These are phyloP conservation scores for Acer campestre DNA, from an alignment of 345 rosid species.

Conservation along the genomic window DNA sequence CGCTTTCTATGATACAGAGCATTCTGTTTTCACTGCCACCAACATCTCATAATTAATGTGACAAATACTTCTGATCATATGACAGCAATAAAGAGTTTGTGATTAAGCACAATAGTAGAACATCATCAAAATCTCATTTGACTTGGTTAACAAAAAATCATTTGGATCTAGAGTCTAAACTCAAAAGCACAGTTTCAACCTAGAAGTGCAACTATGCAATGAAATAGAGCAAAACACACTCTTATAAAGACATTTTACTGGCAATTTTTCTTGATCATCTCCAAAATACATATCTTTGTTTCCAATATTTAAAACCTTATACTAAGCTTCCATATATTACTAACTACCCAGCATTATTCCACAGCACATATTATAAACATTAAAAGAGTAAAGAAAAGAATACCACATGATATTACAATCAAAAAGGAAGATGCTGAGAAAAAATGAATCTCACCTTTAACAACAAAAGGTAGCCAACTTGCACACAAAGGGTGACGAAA, in stretches of 20 bases:
- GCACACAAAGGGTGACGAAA: background rate
- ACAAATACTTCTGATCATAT: too few species aligned
- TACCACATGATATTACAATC: background rate
- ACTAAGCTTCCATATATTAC: background rate
- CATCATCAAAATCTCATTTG: background rate
- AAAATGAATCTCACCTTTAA: constrained; percentile 1
- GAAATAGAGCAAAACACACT: background rate
- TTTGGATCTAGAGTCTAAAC: background rate
- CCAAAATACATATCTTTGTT: background rate
- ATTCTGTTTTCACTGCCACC: too few species aligned
- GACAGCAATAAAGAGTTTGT: too few species aligned
- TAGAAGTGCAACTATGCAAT: background rate
- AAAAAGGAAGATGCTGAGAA: background rate
- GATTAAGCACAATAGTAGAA: background rate
- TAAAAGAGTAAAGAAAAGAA: background rate
- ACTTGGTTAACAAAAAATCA: background rate
- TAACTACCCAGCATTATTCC: background rate
- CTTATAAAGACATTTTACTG: background rate
- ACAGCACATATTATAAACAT: background rate
- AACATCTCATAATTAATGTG: too few species aligned
- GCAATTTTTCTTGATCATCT: background rate
- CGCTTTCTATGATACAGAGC: too few species aligned
- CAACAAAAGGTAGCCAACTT: constrained; percentile 4
- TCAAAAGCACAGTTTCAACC: background rate
- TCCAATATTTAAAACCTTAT: background rate